These are phyloP conservation scores for Penicillium sp. DNA, from an alignment of 2,329 filamentous ascomycete genomes.

Conservation along the genomic window DNA sequence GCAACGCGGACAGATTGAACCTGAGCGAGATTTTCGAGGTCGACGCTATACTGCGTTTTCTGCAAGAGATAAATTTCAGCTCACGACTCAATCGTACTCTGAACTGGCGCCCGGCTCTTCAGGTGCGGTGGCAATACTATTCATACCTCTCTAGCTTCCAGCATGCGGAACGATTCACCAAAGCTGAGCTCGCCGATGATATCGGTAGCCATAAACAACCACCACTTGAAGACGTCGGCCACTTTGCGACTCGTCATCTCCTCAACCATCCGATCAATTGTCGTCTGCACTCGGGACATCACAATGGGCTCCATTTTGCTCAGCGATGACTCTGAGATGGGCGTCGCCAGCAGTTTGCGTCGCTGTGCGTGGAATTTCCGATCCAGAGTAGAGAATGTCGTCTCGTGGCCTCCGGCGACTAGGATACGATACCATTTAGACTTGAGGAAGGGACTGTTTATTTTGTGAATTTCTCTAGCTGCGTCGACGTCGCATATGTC, in stretches of 20 bases:
- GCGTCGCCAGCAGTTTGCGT: conserved; percentile 39
- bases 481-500: conserved; percentile 37
- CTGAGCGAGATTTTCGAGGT: conserved; percentile 27
- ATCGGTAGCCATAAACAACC: conserved; percentile 50
- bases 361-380: conserved; percentile 36
- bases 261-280: conserved; percentile 42
- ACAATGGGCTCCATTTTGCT: conserved; percentile 38
- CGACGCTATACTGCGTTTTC: conserved; percentile 40
- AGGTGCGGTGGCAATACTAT: no score
- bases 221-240: conserved; percentile 51
- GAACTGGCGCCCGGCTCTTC: background rate
- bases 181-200: conserved; percentile 51
- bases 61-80: conserved; percentile 7
- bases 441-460: conserved; percentile 31
- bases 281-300: conserved; percentile 31
- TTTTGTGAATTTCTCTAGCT: conserved; percentile 31
- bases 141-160: conserved; percentile 46
- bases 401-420: conserved; percentile 15
- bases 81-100: no score
- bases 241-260: conserved; percentile 37
- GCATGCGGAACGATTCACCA: conserved; percentile 50
- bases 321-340: conserved; percentile 20
- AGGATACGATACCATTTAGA: conserved; percentile 27
- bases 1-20: conserved; percentile 18
- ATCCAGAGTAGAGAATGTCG: conserved; percentile 40